These are phyloP conservation scores for Zelonia costaricensis DNA, from an alignment of 208 protist genomes.

Conservation along the genomic window DNA sequence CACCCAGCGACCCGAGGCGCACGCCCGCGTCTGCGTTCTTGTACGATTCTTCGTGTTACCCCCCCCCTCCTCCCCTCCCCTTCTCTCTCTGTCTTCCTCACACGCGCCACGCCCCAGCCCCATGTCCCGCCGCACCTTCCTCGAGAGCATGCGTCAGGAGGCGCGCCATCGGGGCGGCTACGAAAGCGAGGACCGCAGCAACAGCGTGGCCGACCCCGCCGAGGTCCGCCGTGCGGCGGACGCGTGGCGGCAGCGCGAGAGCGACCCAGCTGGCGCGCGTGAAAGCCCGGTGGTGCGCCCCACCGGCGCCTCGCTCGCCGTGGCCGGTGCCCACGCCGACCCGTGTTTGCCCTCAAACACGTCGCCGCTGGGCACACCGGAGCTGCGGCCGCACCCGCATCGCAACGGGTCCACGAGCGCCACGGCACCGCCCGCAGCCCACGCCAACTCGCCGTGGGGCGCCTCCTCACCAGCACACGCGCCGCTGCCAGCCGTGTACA, in stretches of 20 bases:
- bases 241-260: too few species aligned
- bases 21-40: neutral
- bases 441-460: too few species aligned
- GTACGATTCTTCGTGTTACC: neutral
- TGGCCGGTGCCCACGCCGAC: neutral
- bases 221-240: too few species aligned
- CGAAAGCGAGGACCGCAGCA: slow-evolving; percentile 12
- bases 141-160: slow-evolving; percentile 32
- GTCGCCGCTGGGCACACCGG: too few species aligned
- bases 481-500: too few species aligned
- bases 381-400: too few species aligned
- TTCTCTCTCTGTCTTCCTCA: neutral
- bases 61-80: too few species aligned
- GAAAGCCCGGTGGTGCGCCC: neutral
- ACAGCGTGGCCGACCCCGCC: neutral
- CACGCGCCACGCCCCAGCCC: neutral
- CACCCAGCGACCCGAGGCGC: neutral
- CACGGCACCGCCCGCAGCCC: too few species aligned
- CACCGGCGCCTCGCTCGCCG: neutral
- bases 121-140: slow-evolving; percentile 26
- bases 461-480: too few species aligned
- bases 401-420: too few species aligned
- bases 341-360: too few species aligned
- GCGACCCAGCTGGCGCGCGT: too few species aligned
- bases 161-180: slow-evolving; percentile 12